Evolutionary conservation across 768 basidiomycete species (phyloP).

Genomic region (Infundibulicybe gibba): DNA sequence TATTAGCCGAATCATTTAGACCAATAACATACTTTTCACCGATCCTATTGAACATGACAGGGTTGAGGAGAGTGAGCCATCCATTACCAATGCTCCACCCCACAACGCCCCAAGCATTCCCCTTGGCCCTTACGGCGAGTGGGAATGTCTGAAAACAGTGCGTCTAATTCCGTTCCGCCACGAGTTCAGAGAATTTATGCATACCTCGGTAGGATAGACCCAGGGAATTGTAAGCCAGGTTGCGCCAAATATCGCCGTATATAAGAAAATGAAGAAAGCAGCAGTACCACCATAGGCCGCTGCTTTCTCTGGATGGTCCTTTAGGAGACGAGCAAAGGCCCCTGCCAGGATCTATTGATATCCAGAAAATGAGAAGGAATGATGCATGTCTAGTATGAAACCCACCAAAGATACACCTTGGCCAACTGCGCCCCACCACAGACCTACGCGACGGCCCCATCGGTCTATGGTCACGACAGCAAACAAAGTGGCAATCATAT

Average conservation of each 20-base stretch:
- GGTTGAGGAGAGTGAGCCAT: constrained; percentile 40
- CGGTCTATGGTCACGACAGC: constrained; percentile 40
- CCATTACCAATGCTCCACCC: constrained; percentile 41
- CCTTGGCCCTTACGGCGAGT: constrained; percentile 38
- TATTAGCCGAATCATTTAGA: background rate
- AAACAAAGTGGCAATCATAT: constrained; percentile 35
- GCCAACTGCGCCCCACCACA: constrained; percentile 43
- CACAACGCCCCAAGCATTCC: constrained; percentile 42
- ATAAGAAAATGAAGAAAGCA: constrained; percentile 39
- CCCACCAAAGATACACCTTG: constrained; percentile 29
- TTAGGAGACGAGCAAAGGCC: constrained; percentile 35
- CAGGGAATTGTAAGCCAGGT: constrained; percentile 45
- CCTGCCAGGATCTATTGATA: constrained; percentile 31
- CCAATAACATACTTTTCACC: constrained; percentile 23
- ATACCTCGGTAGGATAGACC: constrained; percentile 27
- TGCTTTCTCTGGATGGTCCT: constrained; percentile 35
- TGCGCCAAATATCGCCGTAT: constrained; percentile 39
- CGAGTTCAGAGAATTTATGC: background rate
- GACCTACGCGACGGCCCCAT: constrained; percentile 38
- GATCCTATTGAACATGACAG: constrained; percentile 39
- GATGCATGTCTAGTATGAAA: background rate
- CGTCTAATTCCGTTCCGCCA: background rate
- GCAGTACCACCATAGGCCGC: constrained; percentile 36
- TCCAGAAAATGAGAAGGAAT: background rate
- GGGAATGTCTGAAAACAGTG: constrained; percentile 32